Percentiles rank a stretch among this genome's conserved stretches.
These are phyloP conservation scores for Penicillium verhagenii DNA, from an alignment of 495 filamentous ascomycete species.

Conservation along the genomic window DNA sequence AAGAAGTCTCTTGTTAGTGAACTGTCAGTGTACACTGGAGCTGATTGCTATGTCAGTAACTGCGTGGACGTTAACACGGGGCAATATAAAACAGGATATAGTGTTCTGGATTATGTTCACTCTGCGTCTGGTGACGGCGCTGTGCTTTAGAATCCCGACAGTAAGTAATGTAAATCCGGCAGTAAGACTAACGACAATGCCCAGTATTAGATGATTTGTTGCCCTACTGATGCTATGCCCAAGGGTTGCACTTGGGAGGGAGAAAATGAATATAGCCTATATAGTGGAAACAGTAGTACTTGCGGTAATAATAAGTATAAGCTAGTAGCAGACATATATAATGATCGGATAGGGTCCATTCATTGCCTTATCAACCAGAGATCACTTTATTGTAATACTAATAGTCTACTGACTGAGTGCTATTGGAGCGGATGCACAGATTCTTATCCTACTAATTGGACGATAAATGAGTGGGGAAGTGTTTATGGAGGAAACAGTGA, in stretches of 20 bases:
- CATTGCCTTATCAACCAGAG: no score
- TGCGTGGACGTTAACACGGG: not conserved
- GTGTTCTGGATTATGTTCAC: not conserved
- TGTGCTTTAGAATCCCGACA: not conserved
- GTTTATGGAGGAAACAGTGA: no score
- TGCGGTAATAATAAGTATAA: no score
- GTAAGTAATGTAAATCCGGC: not conserved
- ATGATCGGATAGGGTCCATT: no score
- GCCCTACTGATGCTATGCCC: conserved; percentile 1
- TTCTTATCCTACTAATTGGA: no score
- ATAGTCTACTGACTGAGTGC: no score
- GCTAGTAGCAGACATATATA: no score
- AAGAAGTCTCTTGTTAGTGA: no score
- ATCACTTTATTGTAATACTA: no score
- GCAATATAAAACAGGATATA: not conserved
- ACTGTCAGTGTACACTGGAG: not conserved
- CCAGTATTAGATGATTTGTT: conserved; percentile 2
- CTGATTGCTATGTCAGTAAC: not conserved
- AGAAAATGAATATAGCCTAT: not conserved
- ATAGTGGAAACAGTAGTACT: not conserved
- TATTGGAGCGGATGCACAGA: no score
- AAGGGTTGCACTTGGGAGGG: not conserved
- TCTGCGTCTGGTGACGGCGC: not conserved
- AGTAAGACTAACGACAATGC: not conserved
- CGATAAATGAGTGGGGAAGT: no score